Base-by-base conservation (phyloP, 164 flowering plant species). In the Tetracentron sinense region DNA sequence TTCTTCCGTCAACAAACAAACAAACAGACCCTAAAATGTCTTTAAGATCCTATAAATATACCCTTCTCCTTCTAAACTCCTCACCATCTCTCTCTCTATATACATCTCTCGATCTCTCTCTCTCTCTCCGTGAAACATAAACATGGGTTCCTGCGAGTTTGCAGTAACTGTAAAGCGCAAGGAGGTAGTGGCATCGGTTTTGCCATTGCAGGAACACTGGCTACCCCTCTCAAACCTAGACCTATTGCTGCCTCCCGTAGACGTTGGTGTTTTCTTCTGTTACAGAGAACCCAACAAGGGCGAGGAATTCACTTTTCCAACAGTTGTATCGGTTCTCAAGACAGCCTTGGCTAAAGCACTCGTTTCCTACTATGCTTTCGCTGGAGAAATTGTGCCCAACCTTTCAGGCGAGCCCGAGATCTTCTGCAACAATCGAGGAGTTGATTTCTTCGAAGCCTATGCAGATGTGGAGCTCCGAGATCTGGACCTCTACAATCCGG, bases 141-240 rank as follows among this genome's bases (percentile, higher is more conserved):
- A 21, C 42, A 67, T 60, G 65, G 60, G 54, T 14, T 60, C 31
- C n/a, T 31, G 58, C 31, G 70, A 52, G 20, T 75, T 70, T 23
- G 30, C 26, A n/a, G 77, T 81, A 17, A 58, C 53, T 1, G 54
- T 70, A 22, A 60, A 23, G 22, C 56, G 28, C 31, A 71, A 64
- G 10, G 81, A 79, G 57, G 69, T 69, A 7, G 73, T 82, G 49
- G 66, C 75, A 5, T 69, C 85, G 21, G 66, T 46, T 29, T 42
- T 79, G 56, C 81, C 85, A 0, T 11, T 75, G 60, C 83, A 73
- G 20, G 81, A 77, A 23, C 76, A 67, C 42, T 65, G 78, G 76
- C 70, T 81, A 22, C 80, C 82, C 0, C 74, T 74, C 19, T 82
- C 86, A 2, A 82, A 82, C 65, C 79, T 82, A 16, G 86, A 82